A percentile compares a stretch with the other conserved stretches of the same genome.
Evolutionary conservation across 225 moss, liverwort and hornwort species (phyloP).

Genomic region (Lunularia cruciata): DNA sequence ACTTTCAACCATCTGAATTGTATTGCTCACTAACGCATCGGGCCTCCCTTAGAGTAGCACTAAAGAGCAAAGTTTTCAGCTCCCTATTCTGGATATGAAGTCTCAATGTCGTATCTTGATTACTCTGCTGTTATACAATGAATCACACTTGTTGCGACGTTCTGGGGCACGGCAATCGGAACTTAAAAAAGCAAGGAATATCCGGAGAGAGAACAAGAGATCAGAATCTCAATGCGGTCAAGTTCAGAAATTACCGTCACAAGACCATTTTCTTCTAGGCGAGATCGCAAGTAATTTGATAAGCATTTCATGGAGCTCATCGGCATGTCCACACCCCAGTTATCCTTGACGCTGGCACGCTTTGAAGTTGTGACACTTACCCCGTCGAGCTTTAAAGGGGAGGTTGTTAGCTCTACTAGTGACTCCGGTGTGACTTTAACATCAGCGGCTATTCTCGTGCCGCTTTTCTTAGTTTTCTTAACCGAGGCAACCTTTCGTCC

Average conservation of each 20-base stretch:
- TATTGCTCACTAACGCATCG: too few species aligned
- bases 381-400: conserved; percentile 1
- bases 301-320: conserved; percentile 69
- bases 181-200: too few species aligned
- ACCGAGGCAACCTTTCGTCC: conserved; percentile 6
- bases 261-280: conserved; percentile 83
- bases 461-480: conserved; percentile 28
- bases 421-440: background rate
- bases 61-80: too few species aligned
- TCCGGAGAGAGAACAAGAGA: too few species aligned
- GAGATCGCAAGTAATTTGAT: conserved; percentile 61
- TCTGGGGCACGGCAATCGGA: background rate
- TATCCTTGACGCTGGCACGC: conserved; percentile 54
- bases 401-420: background rate
- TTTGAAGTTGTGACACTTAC: conserved; percentile 13
- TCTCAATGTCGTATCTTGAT: background rate
- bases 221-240: background rate
- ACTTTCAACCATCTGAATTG: too few species aligned
- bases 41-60: too few species aligned
- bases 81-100: too few species aligned
- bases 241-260: conserved; percentile 53
- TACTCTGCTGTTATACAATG: background rate
- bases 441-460: conserved; percentile 48
- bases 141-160: background rate
- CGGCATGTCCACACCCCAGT: conserved; percentile 81